Evolutionary conservation across 192 early-diverging fungal species (phyloP), one percentile per base, ranked within the genome.

Genomic region (Globomyces pollinis-pini): DNA sequence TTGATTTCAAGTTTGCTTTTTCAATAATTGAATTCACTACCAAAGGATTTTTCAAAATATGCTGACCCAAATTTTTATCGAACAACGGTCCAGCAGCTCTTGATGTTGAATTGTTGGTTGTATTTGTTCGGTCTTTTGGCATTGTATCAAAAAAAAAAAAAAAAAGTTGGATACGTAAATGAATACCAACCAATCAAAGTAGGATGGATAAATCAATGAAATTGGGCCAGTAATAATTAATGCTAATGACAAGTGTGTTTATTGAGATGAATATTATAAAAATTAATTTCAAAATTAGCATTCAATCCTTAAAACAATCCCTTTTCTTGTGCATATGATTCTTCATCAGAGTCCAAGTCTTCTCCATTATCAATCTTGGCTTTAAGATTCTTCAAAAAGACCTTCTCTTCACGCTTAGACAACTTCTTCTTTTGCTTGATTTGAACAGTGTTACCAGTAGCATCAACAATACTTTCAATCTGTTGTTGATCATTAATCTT

Each of bases 21-120:
- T 97, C 96, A 18, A 99, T 88, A 62, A 99, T 99, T 28, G 88
- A 86, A 68, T 91, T 86, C 38, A 92, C 91, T 1, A 99, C 91
- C 16, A 99, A 74, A 34, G 96, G 96, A 74, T 99, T 99, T 69
- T 94, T 96, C 36, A 99, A 76, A 66, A 99, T 99, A 64, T 99
- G 96, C 73, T 99, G 94, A 59, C 94, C 94, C 18, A 97, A 81
- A 50, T 87, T 85, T 73, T 99, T 99, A 82, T 97, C 91, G 74
- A 95, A 95, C 53, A 96, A 69, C 28, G 95, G 93, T 3, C 89
- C 90, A 6, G 55, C 29, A 2, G 38, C 55, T 57, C 55, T 57
- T 24, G 38, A n/a, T 33, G 38, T 18, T 39, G 23, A 31, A 41
- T 6, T 16, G 6, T 57, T 29, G 38, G 38, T 23, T 57, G 38